Percentiles rank a stretch among this genome's conserved stretches.
These are phyloP conservation scores for Fusarium abutilonis DNA, from an alignment of 2,329 filamentous ascomycete species.

Conservation along the genomic window DNA sequence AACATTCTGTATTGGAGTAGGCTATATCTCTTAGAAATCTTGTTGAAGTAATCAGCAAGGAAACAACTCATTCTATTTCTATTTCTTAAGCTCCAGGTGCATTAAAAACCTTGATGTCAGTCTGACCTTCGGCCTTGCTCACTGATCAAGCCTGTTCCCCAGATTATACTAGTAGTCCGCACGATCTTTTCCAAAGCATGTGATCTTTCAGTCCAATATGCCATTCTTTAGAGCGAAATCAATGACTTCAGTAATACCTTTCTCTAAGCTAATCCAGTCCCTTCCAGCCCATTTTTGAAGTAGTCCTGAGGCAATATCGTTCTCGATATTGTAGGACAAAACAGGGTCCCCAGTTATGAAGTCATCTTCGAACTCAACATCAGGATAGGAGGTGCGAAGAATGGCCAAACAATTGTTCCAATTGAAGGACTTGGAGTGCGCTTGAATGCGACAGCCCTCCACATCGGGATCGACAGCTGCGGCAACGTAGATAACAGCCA, in stretches of 20 bases:
- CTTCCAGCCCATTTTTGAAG: conserved; percentile 37
- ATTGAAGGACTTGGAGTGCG: conserved; percentile 18
- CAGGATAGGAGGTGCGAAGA: conserved; percentile 23
- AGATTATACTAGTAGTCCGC: too few species aligned
- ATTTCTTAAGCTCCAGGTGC: too few species aligned
- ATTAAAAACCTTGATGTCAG: too few species aligned
- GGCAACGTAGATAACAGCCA: conserved; percentile 30
- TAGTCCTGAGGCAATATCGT: conserved; percentile 21
- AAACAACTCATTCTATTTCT: too few species aligned
- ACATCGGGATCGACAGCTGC: conserved; percentile 31
- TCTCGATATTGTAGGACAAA: conserved; percentile 26
- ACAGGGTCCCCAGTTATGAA: conserved; percentile 24
- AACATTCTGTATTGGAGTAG: too few species aligned
- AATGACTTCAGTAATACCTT: conserved; percentile 17
- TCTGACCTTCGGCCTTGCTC: too few species aligned
- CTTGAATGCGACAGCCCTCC: conserved; percentile 22
- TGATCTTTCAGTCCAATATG: not conserved
- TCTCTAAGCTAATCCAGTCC: conserved; percentile 27
- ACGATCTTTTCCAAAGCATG: too few species aligned
- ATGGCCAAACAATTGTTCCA: conserved; percentile 33
- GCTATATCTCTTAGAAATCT: too few species aligned
- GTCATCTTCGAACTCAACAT: conserved; percentile 17
- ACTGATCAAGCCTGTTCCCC: too few species aligned
- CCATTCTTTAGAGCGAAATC: conserved; percentile 14
- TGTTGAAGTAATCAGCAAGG: too few species aligned